Evolutionary conservation across 345 rosid genomes (phyloP).

Genomic region (Eucalyptus camaldulensis): DNA sequence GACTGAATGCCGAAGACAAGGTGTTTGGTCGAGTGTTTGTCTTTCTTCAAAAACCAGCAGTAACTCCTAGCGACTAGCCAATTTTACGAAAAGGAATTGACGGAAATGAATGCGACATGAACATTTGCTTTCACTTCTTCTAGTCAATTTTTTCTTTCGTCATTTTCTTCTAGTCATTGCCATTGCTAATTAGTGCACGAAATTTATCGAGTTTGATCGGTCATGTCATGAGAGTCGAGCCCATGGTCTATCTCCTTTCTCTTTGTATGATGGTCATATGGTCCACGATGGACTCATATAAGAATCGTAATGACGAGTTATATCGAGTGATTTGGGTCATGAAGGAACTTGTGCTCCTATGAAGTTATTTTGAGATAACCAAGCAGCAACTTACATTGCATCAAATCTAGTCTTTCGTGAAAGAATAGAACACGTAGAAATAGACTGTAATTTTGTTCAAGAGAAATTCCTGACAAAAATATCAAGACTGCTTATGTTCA

Average conservation of each 20-base stretch:
- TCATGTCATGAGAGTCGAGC: background rate
- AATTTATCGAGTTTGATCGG: background rate
- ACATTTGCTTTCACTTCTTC: background rate
- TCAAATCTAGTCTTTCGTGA: too few relatives aligned
- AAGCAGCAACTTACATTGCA: too few relatives aligned
- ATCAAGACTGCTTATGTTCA: too few relatives aligned
- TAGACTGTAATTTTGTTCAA: too few relatives aligned
- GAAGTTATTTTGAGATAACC: too few relatives aligned
- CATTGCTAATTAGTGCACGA: background rate
- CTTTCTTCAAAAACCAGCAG: constrained; percentile 23
- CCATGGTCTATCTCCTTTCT: background rate
- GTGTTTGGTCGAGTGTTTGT: constrained; percentile 22
- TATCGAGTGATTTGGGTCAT: too few relatives aligned
- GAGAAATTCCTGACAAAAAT: too few relatives aligned
- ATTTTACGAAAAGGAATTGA: background rate
- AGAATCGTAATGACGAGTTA: background rate
- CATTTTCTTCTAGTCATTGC: background rate
- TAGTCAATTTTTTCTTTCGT: background rate
- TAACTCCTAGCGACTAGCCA: background rate
- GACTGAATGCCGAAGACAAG: too few relatives aligned
- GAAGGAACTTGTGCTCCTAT: too few relatives aligned
- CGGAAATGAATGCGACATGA: background rate
- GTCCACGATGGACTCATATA: background rate
- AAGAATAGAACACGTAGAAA: too few relatives aligned
- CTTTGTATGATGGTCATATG: background rate